A percentile compares a stretch with the other conserved stretches of the same genome.
These are phyloP conservation scores for Cladophialophora bantiana DNA, from an alignment of 2,329 filamentous ascomycete genomes.

Conservation along the genomic window DNA sequence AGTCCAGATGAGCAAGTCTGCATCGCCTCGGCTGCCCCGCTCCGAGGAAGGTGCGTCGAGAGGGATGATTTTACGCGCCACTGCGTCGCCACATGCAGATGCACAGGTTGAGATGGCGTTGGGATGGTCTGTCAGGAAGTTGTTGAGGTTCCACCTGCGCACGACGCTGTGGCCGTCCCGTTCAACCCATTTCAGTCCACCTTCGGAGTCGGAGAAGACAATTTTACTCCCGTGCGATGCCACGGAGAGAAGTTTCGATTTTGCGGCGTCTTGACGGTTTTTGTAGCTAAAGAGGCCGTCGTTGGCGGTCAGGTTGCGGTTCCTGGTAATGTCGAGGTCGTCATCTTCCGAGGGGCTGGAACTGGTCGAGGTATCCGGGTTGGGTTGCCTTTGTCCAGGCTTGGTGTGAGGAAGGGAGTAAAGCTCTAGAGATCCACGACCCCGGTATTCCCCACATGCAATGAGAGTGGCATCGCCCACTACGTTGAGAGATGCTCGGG, in stretches of 20 bases:
- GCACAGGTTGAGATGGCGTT: constrained; percentile 17
- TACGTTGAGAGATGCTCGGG: constrained; percentile 54
- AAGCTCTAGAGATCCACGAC: constrained; percentile 87
- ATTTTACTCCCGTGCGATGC: constrained; percentile 81
- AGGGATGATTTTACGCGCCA: constrained; percentile 38
- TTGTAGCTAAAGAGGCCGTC: constrained; percentile 60
- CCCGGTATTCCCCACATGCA: constrained; percentile 88
- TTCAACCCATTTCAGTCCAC: constrained; percentile 89
- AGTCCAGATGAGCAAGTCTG: constrained; percentile 87
- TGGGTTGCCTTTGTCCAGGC: constrained; percentile 18
- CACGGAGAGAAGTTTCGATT: constrained; percentile 81
- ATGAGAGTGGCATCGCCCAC: constrained; percentile 68
- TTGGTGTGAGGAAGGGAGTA: constrained; percentile 63
- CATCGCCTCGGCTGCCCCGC: constrained; percentile 68
- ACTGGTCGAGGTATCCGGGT: constrained; percentile 1
- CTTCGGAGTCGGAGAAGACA: constrained; percentile 83
- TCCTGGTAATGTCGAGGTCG: constrained; percentile 9
- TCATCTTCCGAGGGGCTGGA: constrained; percentile 21
- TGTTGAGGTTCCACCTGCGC: constrained; percentile 65
- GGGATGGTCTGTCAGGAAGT: constrained; percentile 41
- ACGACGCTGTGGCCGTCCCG: constrained; percentile 69
- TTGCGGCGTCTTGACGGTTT: constrained; percentile 83
- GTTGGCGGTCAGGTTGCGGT: not conserved
- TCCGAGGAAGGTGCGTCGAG: constrained; percentile 61
- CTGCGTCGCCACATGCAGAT: constrained; percentile 22